Conservation (phyloP, 2,329 filamentous ascomycete species). For the Blastomyces silverae region DNA sequence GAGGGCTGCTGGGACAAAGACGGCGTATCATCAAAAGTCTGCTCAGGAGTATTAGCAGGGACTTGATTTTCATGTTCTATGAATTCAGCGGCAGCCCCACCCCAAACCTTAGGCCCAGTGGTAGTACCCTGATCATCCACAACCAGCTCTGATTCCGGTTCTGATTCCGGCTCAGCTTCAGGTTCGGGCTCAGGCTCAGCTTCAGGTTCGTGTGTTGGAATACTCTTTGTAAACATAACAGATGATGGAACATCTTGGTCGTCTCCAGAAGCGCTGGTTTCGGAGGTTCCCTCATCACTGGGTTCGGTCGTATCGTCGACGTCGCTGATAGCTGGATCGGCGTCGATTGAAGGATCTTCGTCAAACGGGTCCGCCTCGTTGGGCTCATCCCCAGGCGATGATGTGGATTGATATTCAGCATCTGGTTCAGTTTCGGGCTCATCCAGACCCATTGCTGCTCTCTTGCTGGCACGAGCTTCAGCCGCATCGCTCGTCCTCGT, state of each 20-base stretch:
- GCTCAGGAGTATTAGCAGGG: conserved; percentile 42
- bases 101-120: conserved; percentile 40
- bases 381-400: not conserved
- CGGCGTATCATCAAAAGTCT: conserved; percentile 40
- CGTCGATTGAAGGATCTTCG: not conserved
- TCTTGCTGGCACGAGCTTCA: conserved; percentile 30
- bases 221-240: not conserved
- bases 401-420: not conserved
- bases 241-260: not conserved
- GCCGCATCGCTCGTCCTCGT: conserved; percentile 57
- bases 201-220: not conserved
- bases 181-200: not conserved
- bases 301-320: not conserved
- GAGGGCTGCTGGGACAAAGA: not conserved
- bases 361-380: not conserved
- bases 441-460: not conserved
- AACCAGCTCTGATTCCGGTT: not conserved
- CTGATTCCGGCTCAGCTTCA: not conserved
- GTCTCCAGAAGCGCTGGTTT: not conserved
- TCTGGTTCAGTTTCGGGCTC: conserved; percentile 1
- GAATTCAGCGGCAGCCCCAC: conserved; percentile 48
- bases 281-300: not conserved
- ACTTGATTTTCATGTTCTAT: conserved; percentile 38
- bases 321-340: not conserved
- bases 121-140: not conserved